Evolutionary conservation across 179 eudicot genomes (phyloP).

Genomic region (Spergularia azorica): DNA sequence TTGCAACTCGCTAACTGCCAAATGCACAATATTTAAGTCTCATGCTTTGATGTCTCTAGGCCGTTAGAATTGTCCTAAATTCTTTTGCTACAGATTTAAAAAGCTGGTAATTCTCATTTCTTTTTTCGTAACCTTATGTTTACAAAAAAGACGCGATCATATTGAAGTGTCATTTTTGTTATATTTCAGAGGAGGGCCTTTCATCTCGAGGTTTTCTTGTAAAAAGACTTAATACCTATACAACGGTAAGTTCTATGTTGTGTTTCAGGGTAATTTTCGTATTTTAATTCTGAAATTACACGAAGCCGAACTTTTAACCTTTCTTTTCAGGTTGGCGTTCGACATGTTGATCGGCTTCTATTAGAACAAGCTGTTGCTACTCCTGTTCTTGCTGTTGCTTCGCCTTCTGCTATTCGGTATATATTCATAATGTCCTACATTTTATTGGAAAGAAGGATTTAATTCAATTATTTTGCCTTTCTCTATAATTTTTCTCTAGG

Average conservation of each 20-base stretch:
- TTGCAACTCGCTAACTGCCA: neutral
- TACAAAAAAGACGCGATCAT: neutral
- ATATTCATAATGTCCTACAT: conserved; percentile 5
- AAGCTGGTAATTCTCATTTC: neutral
- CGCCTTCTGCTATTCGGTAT: conserved; percentile 97
- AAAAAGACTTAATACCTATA: conserved; percentile 88
- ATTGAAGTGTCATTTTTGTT: neutral
- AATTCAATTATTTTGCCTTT: no score
- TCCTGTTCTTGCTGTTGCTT: conserved; percentile 93
- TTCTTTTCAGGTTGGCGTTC: conserved; percentile 63
- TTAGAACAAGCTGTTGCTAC: conserved; percentile 63
- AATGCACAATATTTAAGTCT: neutral
- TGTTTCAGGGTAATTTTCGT: neutral
- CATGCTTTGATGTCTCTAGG: neutral
- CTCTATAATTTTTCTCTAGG: no score
- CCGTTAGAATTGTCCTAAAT: neutral
- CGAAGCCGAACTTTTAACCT: conserved; percentile 11
- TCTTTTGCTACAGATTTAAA: neutral
- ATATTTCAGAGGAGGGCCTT: conserved; percentile 80
- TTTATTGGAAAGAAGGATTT: no score
- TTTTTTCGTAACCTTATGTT: neutral
- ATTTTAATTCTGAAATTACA: neutral
- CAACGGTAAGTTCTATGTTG: conserved; percentile 53
- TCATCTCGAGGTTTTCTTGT: conserved; percentile 83
- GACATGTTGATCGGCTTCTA: conserved; percentile 61